Base-by-base conservation (phyloP, 768 basidiomycete species). In the Amanita exitialis region DNA sequence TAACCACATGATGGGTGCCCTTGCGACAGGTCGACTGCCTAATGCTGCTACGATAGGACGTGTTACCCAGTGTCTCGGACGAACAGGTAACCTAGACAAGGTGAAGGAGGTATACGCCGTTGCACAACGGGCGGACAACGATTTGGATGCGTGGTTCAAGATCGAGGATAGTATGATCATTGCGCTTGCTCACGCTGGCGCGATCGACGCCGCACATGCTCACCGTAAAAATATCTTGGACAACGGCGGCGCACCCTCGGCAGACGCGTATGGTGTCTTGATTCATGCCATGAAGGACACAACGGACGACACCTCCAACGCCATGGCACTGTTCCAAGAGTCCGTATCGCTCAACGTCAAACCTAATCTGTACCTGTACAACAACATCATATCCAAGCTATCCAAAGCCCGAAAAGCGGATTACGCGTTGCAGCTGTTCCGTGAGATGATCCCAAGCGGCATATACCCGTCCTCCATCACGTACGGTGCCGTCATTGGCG, bases 321-420 rank as follows among this genome's bases (percentile, higher is more conserved):
- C 92, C 0, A 71, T 92, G 65, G 76, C 80, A 27, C 76, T 97
- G 27, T 98, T 85, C 70, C 69, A 82, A 25, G 94, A 99, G 65
- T 76, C 86, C 18, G 76, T 82, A 54, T 64, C 69, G 39, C 76
- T 79, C 23, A 81, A 82, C 7, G 87, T 95, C 35, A 57, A 60
- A 28, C 86, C 91, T 13, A 93, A 90, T 61, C 74, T 85, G 43
- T 99, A 86, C 68, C 78, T 99, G 35, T 99, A 87, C 74, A 98
- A 99, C 72, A 97, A 90, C 58, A 86, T 94, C 69, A 97, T 99
- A 67, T 92, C 90, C 56, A 94, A 95, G 69, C 77, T 99, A 8
- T 83, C 91, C 28, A 91, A 87, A 65, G 96, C 96, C 3, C 79
- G 96, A 57, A 95, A 95, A 66, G 90, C 92, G 0, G 93, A 96